Conservation (phyloP, 805 yeast species). For the Tetrapisispora pingtungensis region DNA sequence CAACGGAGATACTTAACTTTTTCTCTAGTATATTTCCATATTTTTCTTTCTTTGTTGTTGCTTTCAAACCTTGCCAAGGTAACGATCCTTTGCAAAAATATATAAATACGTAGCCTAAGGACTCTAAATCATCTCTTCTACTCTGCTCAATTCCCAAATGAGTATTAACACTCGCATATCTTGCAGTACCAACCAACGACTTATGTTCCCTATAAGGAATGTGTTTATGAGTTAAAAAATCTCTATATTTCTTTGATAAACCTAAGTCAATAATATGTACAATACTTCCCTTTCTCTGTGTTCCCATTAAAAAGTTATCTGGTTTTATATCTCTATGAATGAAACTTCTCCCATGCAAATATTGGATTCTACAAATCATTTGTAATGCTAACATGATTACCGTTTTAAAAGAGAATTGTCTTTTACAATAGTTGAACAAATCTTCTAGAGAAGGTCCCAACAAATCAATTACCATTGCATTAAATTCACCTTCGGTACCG, state of each 20-base stretch:
- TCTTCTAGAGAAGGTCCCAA: constrained; percentile 94
- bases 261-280: constrained; percentile 94
- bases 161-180: constrained; percentile 91
- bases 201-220: constrained; percentile 95
- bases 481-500: constrained; percentile 92
- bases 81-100: constrained; percentile 91
- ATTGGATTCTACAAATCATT: constrained; percentile 86
- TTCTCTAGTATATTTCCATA: constrained; percentile 94
- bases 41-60: constrained; percentile 93
- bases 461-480: constrained; percentile 93
- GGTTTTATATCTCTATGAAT: constrained; percentile 82
- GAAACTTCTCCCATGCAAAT: constrained; percentile 89
- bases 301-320: constrained; percentile 77
- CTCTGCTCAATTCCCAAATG: constrained; percentile 95
- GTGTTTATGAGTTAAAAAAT: constrained; percentile 87
- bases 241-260: constrained; percentile 85
- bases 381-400: constrained; percentile 90
- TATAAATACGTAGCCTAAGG: constrained; percentile 86
- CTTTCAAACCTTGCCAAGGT: constrained; percentile 98
- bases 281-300: constrained; percentile 88
- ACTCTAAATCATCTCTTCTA: constrained; percentile 92
- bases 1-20: constrained; percentile 83
- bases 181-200: constrained; percentile 93
- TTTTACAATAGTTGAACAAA: constrained; percentile 87
- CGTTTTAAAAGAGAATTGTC: constrained; percentile 88